A percentile compares a stretch with the other conserved stretches of the same genome.
Conservation (phyloP, 306 rosid species). For the Dicorynia guianensis region DNA sequence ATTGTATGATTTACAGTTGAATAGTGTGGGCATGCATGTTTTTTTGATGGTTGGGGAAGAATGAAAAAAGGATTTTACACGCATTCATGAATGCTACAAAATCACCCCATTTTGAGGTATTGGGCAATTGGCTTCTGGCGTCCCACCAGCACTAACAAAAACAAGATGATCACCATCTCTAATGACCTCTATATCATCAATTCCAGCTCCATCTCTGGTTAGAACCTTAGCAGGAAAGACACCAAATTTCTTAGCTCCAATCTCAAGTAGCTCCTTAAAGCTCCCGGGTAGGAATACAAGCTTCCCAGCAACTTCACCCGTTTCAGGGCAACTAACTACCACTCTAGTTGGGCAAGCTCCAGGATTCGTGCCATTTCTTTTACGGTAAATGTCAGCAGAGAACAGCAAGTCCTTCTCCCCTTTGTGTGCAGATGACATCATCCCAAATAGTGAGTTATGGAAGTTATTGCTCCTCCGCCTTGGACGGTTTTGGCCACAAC, state of each 20-base stretch:
- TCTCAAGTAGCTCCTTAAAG: conserved; percentile 69
- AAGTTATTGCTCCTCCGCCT: conserved; percentile 72
- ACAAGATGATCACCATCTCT: conserved; percentile 88
- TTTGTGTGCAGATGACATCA: conserved; percentile 73
- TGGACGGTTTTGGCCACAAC: conserved; percentile 57
- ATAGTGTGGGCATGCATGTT: background rate
- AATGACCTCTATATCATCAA: conserved; percentile 78
- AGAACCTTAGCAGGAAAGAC: conserved; percentile 51
- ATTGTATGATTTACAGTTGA: conserved; percentile 28
- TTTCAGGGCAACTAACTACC: conserved; percentile 73
- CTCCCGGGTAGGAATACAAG: conserved; percentile 76
- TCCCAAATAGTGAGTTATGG: conserved; percentile 80
- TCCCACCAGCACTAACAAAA: conserved; percentile 47
- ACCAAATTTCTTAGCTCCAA: conserved; percentile 76
- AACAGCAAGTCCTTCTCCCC: conserved; percentile 56
- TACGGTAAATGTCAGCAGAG: conserved; percentile 25
- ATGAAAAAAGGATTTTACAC: too few relatives aligned
- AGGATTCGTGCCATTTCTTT: conserved; percentile 29
- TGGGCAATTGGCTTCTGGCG: conserved; percentile 24
- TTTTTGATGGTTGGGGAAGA: too few relatives aligned
- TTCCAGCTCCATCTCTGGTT: conserved; percentile 71
- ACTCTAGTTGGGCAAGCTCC: conserved; percentile 56
- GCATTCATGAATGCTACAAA: background rate
- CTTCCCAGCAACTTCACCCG: conserved; percentile 63
- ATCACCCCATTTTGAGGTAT: conserved; percentile 7